Conservation (phyloP, 1,284 basidiomycete genomes). For the Uromyces viciae-fabae region DNA sequence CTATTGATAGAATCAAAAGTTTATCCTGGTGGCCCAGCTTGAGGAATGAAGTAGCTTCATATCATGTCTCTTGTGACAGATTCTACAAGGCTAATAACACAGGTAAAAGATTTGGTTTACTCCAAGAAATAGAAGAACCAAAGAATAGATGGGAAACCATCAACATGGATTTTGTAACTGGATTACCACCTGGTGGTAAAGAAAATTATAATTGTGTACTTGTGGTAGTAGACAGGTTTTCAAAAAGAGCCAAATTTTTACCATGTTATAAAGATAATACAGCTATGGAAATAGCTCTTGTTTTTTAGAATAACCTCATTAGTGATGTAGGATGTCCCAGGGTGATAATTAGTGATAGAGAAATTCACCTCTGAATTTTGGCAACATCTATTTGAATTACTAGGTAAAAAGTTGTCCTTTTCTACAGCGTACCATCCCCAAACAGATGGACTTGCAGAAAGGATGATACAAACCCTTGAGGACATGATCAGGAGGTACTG, state of each 20-base stretch:
- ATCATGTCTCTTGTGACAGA: not conserved
- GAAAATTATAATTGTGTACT: not conserved
- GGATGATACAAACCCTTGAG: conserved; percentile 24
- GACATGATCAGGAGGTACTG: not conserved
- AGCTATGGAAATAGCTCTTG: not conserved
- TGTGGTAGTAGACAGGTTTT: not conserved
- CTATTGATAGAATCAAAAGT: not conserved
- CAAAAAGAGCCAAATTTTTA: not conserved
- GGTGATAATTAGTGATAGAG: not conserved
- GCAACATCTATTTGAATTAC: not conserved
- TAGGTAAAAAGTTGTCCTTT: not conserved
- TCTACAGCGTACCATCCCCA: conserved; percentile 12
- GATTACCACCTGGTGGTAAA: not conserved
- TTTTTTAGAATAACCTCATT: not conserved
- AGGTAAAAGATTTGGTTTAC: not conserved
- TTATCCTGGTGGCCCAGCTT: conserved; percentile 1
- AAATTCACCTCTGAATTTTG: too few species aligned
- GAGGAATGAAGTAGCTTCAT: not conserved
- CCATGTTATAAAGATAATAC: conserved; percentile 4
- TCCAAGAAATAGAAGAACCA: not conserved
- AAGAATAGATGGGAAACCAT: not conserved
- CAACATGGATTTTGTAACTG: not conserved
- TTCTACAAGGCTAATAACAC: not conserved
- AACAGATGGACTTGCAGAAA: conserved; percentile 10
- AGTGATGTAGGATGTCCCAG: not conserved